Evolutionary conservation across 768 basidiomycete genomes (phyloP).

Genomic region (Clitopilus passeckerianus): DNA sequence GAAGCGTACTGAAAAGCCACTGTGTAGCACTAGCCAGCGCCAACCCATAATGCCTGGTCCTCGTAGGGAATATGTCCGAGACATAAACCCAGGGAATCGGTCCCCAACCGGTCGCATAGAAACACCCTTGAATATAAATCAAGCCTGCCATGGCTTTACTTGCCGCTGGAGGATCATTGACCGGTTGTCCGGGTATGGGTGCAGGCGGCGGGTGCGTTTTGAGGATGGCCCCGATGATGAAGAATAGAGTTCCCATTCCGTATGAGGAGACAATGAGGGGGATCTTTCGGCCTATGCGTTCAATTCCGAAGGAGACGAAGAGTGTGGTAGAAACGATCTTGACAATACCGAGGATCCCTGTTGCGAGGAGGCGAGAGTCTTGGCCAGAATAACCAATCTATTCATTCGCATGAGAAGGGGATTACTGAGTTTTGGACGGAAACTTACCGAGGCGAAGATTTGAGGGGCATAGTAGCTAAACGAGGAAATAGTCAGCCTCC

Average conservation of each 20-base stretch:
- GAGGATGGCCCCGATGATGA: conserved; percentile 82
- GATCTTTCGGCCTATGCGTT: conserved; percentile 62
- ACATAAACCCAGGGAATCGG: conserved; percentile 57
- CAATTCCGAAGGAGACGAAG: conserved; percentile 67
- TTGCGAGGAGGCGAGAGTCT: conserved; percentile 61
- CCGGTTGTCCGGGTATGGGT: conserved; percentile 9
- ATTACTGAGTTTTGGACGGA: background rate
- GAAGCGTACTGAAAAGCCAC: conserved; percentile 67
- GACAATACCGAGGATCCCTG: conserved; percentile 65
- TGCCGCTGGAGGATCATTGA: conserved; percentile 38
- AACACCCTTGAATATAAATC: conserved; percentile 82
- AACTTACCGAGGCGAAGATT: conserved; percentile 50
- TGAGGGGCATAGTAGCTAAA: conserved; percentile 67
- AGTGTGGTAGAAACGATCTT: conserved; percentile 64
- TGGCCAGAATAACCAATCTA: conserved; percentile 59
- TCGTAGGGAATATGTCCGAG: conserved; percentile 82
- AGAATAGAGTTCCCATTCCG: conserved; percentile 79
- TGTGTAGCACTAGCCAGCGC: conserved; percentile 73
- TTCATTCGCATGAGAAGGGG: background rate
- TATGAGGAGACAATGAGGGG: conserved; percentile 70
- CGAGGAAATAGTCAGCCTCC: background rate
- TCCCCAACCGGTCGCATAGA: conserved; percentile 85
- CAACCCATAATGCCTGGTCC: conserved; percentile 79
- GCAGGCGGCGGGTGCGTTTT: conserved; percentile 66
- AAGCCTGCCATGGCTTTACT: conserved; percentile 80